phyloP scores from a whole-genome alignment of 768 basidiomycete species.

The Tulasnella sp. region DNA sequence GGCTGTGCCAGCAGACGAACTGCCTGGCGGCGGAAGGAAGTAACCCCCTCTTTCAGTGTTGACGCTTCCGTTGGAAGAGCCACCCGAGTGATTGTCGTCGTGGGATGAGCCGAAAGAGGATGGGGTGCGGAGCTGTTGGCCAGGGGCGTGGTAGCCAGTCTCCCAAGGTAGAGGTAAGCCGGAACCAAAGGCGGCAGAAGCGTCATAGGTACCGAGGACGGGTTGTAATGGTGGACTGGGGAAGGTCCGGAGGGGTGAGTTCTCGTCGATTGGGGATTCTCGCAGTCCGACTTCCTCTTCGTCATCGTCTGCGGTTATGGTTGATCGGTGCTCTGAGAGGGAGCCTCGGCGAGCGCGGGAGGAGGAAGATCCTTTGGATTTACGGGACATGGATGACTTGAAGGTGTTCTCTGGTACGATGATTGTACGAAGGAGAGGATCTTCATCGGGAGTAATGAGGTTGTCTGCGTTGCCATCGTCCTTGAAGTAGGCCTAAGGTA shows the following conservation, averaged over 20 bases:
- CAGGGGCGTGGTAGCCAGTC: background rate
- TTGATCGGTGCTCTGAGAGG: conserved; percentile 8
- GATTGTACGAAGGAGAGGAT: conserved; percentile 18
- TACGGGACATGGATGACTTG: conserved; percentile 25
- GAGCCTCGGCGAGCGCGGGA: conserved; percentile 18
- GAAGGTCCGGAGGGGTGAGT: background rate
- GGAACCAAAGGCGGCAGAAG: background rate
- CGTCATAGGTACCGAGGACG: background rate
- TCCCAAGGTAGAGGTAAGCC: conserved; percentile 18
- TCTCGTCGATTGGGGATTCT: conserved; percentile 21
- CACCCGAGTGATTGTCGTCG: background rate
- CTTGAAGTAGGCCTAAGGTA: conserved; percentile 25
- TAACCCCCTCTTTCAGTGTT: background rate
- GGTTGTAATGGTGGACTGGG: background rate
- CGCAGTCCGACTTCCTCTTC: background rate
- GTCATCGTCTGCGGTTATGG: background rate
- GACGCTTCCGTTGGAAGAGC: background rate
- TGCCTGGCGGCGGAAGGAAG: background rate
- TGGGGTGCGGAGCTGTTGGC: background rate
- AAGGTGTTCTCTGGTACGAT: conserved; percentile 25
- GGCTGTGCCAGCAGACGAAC: background rate
- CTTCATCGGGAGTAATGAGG: conserved; percentile 20
- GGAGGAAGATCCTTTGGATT: conserved; percentile 23
- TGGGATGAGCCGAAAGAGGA: background rate
- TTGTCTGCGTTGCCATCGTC: conserved; percentile 17